Evolutionary conservation across 257 asterid species (phyloP), one percentile per base, ranked within the genome.

Genomic region (Solanum infundibuliforme): DNA sequence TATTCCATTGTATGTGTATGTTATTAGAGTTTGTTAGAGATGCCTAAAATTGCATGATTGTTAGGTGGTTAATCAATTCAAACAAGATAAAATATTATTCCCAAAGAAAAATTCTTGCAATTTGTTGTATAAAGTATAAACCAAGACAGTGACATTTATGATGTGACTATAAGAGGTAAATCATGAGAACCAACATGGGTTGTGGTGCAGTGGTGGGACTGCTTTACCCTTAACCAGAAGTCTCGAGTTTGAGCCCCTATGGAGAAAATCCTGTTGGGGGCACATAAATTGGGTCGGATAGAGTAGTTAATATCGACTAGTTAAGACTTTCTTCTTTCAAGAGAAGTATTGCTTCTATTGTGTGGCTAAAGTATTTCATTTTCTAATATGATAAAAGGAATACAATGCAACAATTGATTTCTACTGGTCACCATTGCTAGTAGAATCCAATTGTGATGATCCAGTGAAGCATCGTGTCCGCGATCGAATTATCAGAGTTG

Each of bases 401-500:
- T 91, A 92, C 87, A 91, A 93, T 48, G 92, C 90, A 16, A 87
- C 93, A 29, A 74, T 93, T 8, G 93, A 91, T 41, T 93, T 91
- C 85, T 93, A 93, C 76, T 91, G 95, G 94, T 90, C 91, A 3
- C 95, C 95, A 2, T 65, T 93, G 79, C 86, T 93, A 21, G 93
- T 93, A 14, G 95, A 93, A 60, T 91, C 94, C 23, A 93, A 93
- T 81, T 88, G 90, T 14, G 94, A 92, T 87, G 91, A 92, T 68
- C 91, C 92, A 3, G 39, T 83, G 18, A 34, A 86, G 71, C 95
- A 93, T 73, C 90, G 88, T 16, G 87, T 86, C 32, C 34, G 84
- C 12, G 86, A 90, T 25, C 89, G 93, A 66, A 84, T 89, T 11
- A 75, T 90, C 69, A 85, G 94, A 88, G 32, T 90, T 12, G 82